These are phyloP conservation scores for Boletus sp. DNA, from an alignment of 768 basidiomycete genomes.

Conservation along the genomic window DNA sequence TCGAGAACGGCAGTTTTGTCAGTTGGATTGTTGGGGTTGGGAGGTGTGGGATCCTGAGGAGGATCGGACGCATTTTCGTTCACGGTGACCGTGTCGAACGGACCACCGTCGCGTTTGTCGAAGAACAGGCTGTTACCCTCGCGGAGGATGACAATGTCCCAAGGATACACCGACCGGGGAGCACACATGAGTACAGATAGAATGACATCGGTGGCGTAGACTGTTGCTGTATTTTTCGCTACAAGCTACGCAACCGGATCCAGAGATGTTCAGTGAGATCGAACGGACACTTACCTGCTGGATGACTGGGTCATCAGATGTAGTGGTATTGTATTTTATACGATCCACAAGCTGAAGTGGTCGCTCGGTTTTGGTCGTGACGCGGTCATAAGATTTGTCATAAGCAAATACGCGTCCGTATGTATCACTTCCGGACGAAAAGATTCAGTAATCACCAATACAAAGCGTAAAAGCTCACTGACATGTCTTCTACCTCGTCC, in stretches of 20 bases:
- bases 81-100: constrained; percentile 96
- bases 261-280: constrained; percentile 2
- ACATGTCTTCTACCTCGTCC: constrained; percentile 90
- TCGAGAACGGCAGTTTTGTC: constrained; percentile 66
- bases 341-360: constrained; percentile 91
- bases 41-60: constrained; percentile 76
- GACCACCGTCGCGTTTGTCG: constrained; percentile 96
- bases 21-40: constrained; percentile 73
- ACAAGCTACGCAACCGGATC: constrained; percentile 56
- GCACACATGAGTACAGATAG: constrained; percentile 96
- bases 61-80: constrained; percentile 98
- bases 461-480: constrained; percentile 28
- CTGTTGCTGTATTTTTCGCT: constrained; percentile 72
- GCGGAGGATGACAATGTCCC: constrained; percentile 95
- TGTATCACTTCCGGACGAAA: constrained; percentile 51
- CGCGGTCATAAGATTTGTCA: constrained; percentile 92
- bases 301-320: constrained; percentile 96
- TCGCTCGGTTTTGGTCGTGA: constrained; percentile 90
- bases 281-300: constrained; percentile 60
- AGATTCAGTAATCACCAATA: constrained; percentile 5
- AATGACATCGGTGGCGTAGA: constrained; percentile 95
- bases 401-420: constrained; percentile 92
- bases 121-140: constrained; percentile 93
- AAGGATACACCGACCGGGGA: constrained; percentile 92
- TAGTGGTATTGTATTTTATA: constrained; percentile 96